Conservation (phyloP, 1,139 yeast species). For the Scheffersomyces stambukii region DNA sequence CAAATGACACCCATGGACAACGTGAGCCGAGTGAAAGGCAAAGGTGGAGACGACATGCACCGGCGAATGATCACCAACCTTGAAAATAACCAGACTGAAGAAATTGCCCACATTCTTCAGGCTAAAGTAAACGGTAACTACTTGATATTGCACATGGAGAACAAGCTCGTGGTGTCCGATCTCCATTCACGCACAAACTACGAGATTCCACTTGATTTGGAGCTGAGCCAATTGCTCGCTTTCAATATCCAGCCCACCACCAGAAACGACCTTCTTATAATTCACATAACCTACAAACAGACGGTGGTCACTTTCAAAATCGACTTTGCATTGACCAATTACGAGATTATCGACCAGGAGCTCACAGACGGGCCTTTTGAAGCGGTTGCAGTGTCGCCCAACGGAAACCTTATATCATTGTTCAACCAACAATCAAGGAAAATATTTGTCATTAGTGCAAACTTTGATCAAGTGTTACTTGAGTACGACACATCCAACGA, state of each 20-base stretch:
- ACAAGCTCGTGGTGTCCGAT: conserved; percentile 25
- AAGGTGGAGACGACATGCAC: conserved; percentile 1
- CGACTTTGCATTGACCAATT: conserved; percentile 20
- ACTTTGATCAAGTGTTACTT: conserved; percentile 49
- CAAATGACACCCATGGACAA: conserved; percentile 33
- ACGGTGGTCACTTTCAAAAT: conserved; percentile 27
- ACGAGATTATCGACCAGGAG: conserved; percentile 29
- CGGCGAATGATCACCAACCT: conserved; percentile 26
- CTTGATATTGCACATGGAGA: conserved; percentile 29
- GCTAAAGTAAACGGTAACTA: conserved; percentile 20
- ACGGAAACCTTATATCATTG: conserved; percentile 57
- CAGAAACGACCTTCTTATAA: conserved; percentile 12
- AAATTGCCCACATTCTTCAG: conserved; percentile 22
- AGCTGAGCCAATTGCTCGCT: conserved; percentile 11
- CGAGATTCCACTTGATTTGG: conserved; percentile 24
- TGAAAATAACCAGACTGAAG: conserved; percentile 30
- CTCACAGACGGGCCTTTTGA: conserved; percentile 59
- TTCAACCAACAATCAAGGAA: conserved; percentile 40
- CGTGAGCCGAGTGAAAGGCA: conserved; percentile 13
- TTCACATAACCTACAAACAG: conserved; percentile 24
- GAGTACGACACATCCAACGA: conserved; percentile 44
- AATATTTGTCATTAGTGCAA: conserved; percentile 50
- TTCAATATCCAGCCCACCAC: conserved; percentile 7
- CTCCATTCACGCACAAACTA: conserved; percentile 21
- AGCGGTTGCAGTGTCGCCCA: conserved; percentile 53